Evolutionary conservation across 2,329 filamentous ascomycete species (phyloP).

Genomic region (Elsinoe ampelina): DNA sequence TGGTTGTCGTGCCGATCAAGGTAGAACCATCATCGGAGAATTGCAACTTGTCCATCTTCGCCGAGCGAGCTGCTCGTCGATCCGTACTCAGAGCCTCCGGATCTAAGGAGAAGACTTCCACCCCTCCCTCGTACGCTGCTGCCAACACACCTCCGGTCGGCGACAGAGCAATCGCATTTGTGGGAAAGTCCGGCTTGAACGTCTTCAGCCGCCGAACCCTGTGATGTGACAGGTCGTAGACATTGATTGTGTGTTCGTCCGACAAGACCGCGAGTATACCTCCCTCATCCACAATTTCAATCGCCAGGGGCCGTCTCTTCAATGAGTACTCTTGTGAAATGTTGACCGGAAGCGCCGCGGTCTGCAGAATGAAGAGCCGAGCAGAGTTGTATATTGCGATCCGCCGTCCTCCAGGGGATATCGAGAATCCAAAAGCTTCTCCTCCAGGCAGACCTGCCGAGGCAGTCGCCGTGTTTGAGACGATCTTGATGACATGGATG

Average conservation of each 20-base stretch:
- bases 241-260: slow-evolving; percentile 70
- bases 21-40: slow-evolving; percentile 31
- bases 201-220: slow-evolving; percentile 59
- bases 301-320: slow-evolving; percentile 61
- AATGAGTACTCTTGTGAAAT: slow-evolving; percentile 69
- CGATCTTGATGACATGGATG: slow-evolving; percentile 57
- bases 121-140: slow-evolving; percentile 77
- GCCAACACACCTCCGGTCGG: slow-evolving; percentile 72
- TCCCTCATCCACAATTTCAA: slow-evolving; percentile 70
- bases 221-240: slow-evolving; percentile 59
- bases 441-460: slow-evolving; percentile 54
- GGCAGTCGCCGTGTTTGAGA: slow-evolving; percentile 76
- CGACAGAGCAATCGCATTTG: slow-evolving; percentile 69
- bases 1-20: slow-evolving; percentile 29
- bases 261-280: slow-evolving; percentile 67
- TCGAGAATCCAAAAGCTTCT: slow-evolving; percentile 75
- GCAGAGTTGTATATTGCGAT: slow-evolving; percentile 78
- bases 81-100: slow-evolving; percentile 42
- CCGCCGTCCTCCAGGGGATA: slow-evolving; percentile 65
- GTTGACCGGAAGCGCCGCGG: slow-evolving; percentile 48
- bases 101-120: slow-evolving; percentile 71
- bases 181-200: slow-evolving; percentile 66
- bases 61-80: slow-evolving; percentile 27
- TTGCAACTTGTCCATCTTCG: slow-evolving; percentile 27
- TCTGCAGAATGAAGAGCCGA: slow-evolving; percentile 68